phyloP scores from a whole-genome alignment of 257 asterid genomes.

The Orobanche coerulescens region DNA sequence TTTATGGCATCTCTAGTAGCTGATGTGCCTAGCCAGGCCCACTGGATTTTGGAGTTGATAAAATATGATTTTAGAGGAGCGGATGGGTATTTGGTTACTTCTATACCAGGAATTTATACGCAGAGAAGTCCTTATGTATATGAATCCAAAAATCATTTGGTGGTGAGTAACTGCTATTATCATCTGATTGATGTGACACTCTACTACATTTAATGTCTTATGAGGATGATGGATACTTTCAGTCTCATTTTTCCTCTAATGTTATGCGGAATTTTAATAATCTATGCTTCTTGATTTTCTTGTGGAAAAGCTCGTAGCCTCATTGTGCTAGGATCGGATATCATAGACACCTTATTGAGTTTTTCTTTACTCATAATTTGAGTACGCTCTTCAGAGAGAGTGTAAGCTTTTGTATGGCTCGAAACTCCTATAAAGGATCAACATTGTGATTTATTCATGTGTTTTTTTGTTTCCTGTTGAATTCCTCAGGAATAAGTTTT shows the following conservation, averaged over 20 bases:
- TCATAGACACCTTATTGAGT: background rate
- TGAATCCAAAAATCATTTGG: constrained; percentile 37
- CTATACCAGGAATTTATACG: constrained; percentile 77
- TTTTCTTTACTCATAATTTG: constrained; percentile 4
- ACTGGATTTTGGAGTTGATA: constrained; percentile 68
- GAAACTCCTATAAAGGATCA: background rate
- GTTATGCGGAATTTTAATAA: background rate
- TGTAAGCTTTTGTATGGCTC: constrained; percentile 5
- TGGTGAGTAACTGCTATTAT: constrained; percentile 37
- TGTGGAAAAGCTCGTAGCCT: background rate
- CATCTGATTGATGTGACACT: constrained; percentile 14
- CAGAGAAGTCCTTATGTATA: constrained; percentile 37
- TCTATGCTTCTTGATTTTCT: background rate
- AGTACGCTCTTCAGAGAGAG: constrained; percentile 3
- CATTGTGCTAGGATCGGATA: constrained; percentile 1
- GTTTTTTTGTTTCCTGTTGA: background rate
- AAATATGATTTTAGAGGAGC: constrained; percentile 61
- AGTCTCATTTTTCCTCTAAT: background rate
- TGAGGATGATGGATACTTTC: constrained; percentile 15
- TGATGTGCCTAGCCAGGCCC: constrained; percentile 77
- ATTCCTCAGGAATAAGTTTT: background rate
- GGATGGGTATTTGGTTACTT: constrained; percentile 65
- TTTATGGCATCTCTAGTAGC: constrained; percentile 63
- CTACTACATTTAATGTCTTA: background rate
- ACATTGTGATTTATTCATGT: background rate